Evolutionary conservation across 768 basidiomycete species (phyloP).

Genomic region (Antrodiella citrinella): DNA sequence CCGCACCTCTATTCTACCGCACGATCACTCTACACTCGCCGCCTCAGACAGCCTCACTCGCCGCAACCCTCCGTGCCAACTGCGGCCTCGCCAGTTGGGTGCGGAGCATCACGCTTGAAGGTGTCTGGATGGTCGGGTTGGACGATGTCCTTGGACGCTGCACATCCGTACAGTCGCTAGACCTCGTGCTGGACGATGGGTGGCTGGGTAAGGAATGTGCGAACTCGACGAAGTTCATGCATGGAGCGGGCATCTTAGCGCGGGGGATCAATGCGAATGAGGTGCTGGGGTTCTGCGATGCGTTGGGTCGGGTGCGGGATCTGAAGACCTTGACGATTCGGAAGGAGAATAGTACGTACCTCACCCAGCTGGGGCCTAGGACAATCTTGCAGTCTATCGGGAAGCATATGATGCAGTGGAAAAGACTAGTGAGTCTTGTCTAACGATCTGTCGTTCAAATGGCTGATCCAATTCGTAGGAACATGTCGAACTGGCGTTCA

Average conservation of each 20-base stretch:
- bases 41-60: conserved; percentile 29
- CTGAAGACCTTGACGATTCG: conserved; percentile 44
- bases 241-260: neutral
- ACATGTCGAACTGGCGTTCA: conserved; percentile 45
- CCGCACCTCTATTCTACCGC: conserved; percentile 49
- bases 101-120: conserved; percentile 32
- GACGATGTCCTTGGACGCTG: conserved; percentile 24
- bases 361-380: conserved; percentile 36
- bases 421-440: conserved; percentile 35
- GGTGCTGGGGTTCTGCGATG: conserved; percentile 29
- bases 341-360: conserved; percentile 42
- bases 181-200: conserved; percentile 24
- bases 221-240: neutral
- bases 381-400: conserved; percentile 37
- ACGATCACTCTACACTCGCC: conserved; percentile 36
- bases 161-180: conserved; percentile 31
- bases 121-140: conserved; percentile 30
- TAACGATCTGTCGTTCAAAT: conserved; percentile 1
- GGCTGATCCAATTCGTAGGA: conserved; percentile 30
- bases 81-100: conserved; percentile 34
- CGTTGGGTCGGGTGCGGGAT: conserved; percentile 27
- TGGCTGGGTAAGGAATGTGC: neutral
- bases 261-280: conserved; percentile 2
- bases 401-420: conserved; percentile 34
- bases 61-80: conserved; percentile 28